A percentile compares a stretch with the other conserved stretches of the same genome.
These are phyloP conservation scores for Bruguiera sexangula DNA, from an alignment of 345 rosid species.

Conservation along the genomic window DNA sequence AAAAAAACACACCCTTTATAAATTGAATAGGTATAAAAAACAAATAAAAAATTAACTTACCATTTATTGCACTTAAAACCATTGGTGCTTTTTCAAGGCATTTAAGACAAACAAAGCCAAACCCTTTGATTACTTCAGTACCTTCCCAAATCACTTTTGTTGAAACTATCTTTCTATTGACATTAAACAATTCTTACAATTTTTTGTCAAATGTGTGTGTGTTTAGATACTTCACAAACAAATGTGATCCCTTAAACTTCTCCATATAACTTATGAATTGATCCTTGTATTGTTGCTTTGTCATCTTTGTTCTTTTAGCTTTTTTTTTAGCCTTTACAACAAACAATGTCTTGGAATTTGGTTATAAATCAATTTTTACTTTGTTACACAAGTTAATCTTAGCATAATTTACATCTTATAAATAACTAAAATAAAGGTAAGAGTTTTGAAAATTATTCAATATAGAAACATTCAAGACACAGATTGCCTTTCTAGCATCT, in stretches of 20 bases:
- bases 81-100: slow-evolving; percentile 49
- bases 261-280: slow-evolving; percentile 10
- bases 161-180: slow-evolving; percentile 46
- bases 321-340: slow-evolving; percentile 62
- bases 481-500: too few relatives aligned
- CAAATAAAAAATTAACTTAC: slow-evolving; percentile 29
- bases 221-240: slow-evolving; percentile 43
- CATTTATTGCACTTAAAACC: slow-evolving; percentile 48
- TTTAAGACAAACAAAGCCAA: slow-evolving; percentile 68
- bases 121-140: slow-evolving; percentile 54
- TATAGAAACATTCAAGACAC: too few relatives aligned
- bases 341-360: slow-evolving; percentile 48
- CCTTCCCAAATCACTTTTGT: slow-evolving; percentile 53
- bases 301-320: slow-evolving; percentile 3
- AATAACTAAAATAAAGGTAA: not conserved
- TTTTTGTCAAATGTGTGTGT: slow-evolving; percentile 29
- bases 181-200: slow-evolving; percentile 43
- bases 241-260: slow-evolving; percentile 35
- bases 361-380: not conserved
- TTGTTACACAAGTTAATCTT: slow-evolving; percentile 1
- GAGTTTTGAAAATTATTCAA: not conserved
- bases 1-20: slow-evolving; percentile 5
- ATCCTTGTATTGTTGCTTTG: too few relatives aligned
- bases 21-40: not conserved
- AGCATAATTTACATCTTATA: not conserved